Conservation (phyloP, 306 rosid species). For the Notholithocarpus densiflorus region DNA sequence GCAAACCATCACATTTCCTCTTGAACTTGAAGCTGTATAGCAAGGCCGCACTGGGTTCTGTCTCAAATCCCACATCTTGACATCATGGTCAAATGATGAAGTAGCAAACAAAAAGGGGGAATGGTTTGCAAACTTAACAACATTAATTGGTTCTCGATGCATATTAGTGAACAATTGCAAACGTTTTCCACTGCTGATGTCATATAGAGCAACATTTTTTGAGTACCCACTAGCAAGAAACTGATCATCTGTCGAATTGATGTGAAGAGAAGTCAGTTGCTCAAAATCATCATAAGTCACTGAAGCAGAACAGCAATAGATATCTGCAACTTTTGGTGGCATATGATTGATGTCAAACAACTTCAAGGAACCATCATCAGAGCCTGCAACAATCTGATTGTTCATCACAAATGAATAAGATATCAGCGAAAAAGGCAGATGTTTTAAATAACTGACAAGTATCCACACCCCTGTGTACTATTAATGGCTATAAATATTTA, state of each 20-base stretch:
- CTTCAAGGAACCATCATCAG: constrained; percentile 78
- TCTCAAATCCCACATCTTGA: constrained; percentile 92
- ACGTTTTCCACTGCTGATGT: constrained; percentile 64
- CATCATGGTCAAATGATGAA: constrained; percentile 77
- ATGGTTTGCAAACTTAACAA: constrained; percentile 76
- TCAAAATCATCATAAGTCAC: constrained; percentile 67
- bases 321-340: constrained; percentile 34
- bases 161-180: constrained; percentile 64
- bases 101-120: constrained; percentile 80
- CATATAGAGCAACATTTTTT: constrained; percentile 78
- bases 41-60: constrained; percentile 69
- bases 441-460: constrained; percentile 9
- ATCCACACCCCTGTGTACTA: not conserved
- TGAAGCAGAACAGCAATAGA: constrained; percentile 37
- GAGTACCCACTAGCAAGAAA: constrained; percentile 89
- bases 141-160: constrained; percentile 81
- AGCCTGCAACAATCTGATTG: constrained; percentile 80
- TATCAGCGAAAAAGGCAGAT: constrained; percentile 14
- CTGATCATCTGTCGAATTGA: constrained; percentile 63
- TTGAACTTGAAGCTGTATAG: constrained; percentile 71
- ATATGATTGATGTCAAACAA: constrained; percentile 57
- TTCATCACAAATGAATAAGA: constrained; percentile 15
- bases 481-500: not conserved
- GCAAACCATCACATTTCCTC: constrained; percentile 88
- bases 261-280: constrained; percentile 84